These are phyloP conservation scores for Acer negundo DNA, from an alignment of 345 rosid genomes.

Conservation along the genomic window DNA sequence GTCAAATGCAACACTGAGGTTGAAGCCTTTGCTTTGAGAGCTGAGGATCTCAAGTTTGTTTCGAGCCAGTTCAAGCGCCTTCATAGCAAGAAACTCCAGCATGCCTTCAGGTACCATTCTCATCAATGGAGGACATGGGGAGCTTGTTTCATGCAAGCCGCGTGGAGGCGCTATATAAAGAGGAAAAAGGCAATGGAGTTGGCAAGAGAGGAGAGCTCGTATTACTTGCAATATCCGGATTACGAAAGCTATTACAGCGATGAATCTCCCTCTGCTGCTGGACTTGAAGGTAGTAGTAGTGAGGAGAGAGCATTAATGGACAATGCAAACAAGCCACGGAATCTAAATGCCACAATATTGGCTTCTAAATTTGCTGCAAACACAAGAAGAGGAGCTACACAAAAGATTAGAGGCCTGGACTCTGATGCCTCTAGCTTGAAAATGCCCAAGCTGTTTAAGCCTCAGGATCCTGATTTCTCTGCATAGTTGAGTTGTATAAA, in stretches of 20 bases:
- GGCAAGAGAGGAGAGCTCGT: slow-evolving; percentile 56
- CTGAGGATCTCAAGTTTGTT: slow-evolving; percentile 74
- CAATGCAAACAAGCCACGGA: slow-evolving; percentile 29
- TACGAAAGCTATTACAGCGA: slow-evolving; percentile 14
- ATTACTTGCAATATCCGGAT: slow-evolving; percentile 21
- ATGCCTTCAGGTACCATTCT: slow-evolving; percentile 91
- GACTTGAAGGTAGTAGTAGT: not conserved
- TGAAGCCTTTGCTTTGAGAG: slow-evolving; percentile 78
- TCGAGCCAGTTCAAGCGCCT: slow-evolving; percentile 81
- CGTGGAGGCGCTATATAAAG: slow-evolving; percentile 67
- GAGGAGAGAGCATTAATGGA: slow-evolving; percentile 22
- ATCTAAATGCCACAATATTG: slow-evolving; percentile 57
- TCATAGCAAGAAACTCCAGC: slow-evolving; percentile 85
- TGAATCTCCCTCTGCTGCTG: not conserved
- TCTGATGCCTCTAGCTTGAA: slow-evolving; percentile 58
- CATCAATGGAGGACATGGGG: slow-evolving; percentile 95
- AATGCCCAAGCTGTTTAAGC: slow-evolving; percentile 89
- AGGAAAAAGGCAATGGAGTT: slow-evolving; percentile 65
- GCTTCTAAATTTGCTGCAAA: slow-evolving; percentile 71
- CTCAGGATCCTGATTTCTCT: slow-evolving; percentile 73
- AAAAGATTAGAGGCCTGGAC: slow-evolving; percentile 38
- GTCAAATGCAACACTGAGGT: slow-evolving; percentile 63
- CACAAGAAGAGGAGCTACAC: slow-evolving; percentile 48
- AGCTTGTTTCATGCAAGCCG: slow-evolving; percentile 72
- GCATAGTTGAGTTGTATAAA: slow-evolving; percentile 14